Conservation (phyloP, 1,284 basidiomycete species). For the Heterobasidion irregulare region DNA sequence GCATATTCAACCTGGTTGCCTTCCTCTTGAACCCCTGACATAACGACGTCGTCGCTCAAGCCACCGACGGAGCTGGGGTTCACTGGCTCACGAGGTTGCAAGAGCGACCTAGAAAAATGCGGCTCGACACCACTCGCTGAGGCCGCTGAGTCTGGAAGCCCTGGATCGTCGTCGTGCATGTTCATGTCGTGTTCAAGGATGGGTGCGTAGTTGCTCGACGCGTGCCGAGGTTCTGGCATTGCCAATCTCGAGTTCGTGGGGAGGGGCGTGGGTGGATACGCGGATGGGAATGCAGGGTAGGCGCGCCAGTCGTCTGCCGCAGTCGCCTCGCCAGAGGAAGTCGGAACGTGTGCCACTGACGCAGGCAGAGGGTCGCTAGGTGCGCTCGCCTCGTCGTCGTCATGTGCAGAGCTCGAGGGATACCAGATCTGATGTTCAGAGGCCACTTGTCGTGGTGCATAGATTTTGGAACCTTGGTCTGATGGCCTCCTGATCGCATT, state of each 20-base stretch:
- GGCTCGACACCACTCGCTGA: constrained; percentile 17
- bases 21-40: constrained; percentile 19
- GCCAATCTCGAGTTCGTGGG: constrained; percentile 5
- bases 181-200: background rate
- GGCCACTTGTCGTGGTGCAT: too few relatives aligned
- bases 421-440: constrained; percentile 28
- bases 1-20: background rate
- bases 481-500: background rate
- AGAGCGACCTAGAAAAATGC: constrained; percentile 59
- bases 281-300: constrained; percentile 45
- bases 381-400: constrained; percentile 12
- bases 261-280: constrained; percentile 41
- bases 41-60: constrained; percentile 43
- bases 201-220: constrained; percentile 1
- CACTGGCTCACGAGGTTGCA: constrained; percentile 46
- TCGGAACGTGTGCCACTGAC: constrained; percentile 8
- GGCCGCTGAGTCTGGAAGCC: background rate
- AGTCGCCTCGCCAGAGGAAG: constrained; percentile 4
- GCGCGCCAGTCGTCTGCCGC: constrained; percentile 32
- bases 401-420: constrained; percentile 26
- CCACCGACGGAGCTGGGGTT: constrained; percentile 48
- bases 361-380: constrained; percentile 14
- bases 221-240: constrained; percentile 6
- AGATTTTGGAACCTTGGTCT: too few relatives aligned
- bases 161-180: background rate